Evolutionary conservation across 768 basidiomycete genomes (phyloP).

Genomic region (Mycena olivaceomarginata): DNA sequence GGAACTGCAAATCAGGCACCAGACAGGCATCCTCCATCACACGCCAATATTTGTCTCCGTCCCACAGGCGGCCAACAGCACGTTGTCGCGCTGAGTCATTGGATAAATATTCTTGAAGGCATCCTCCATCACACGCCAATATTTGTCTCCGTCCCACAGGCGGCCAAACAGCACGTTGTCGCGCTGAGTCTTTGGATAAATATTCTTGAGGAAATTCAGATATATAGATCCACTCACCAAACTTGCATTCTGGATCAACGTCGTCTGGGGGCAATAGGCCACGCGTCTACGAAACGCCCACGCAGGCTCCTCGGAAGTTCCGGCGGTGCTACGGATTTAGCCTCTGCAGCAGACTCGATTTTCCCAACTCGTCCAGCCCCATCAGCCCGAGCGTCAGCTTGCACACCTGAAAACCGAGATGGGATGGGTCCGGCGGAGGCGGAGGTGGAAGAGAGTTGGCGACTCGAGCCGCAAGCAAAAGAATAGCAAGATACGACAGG

Average conservation of each 20-base stretch:
- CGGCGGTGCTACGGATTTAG: too few species aligned
- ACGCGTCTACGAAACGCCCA: conserved; percentile 75
- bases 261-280: conserved; percentile 83
- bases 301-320: background rate
- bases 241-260: conserved; percentile 86
- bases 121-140: conserved; percentile 78
- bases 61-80: conserved; percentile 77
- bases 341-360: too few species aligned
- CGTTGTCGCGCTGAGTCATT: conserved; percentile 72
- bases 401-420: too few species aligned
- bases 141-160: conserved; percentile 76
- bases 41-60: conserved; percentile 80
- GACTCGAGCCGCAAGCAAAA: too few species aligned
- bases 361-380: too few species aligned
- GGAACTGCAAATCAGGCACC: conserved; percentile 76
- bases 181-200: conserved; percentile 56
- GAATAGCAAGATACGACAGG: too few species aligned
- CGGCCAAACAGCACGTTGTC: conserved; percentile 82
- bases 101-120: conserved; percentile 46
- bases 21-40: conserved; percentile 76
- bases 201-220: too few species aligned
- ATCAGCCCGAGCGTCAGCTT: too few species aligned
- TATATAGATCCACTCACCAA: conserved; percentile 60
- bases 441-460: too few species aligned
- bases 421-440: too few species aligned